Evolutionary conservation across 306 rosid genomes (phyloP), one percentile per base, ranked within the genome.

Genomic region (Senna tora): DNA sequence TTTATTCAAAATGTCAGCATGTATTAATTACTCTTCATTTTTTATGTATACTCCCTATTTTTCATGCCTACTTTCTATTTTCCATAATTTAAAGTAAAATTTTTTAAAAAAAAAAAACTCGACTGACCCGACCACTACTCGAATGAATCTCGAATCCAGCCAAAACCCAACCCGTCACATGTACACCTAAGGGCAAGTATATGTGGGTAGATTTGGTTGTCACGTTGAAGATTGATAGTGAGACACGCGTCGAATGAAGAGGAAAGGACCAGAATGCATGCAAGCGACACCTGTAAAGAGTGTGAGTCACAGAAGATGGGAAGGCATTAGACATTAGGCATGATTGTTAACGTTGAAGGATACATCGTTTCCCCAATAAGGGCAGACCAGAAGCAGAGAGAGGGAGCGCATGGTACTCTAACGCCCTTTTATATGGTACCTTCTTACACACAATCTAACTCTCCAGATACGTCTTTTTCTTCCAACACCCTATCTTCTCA

Each of bases 331-430:
- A n/a, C n/a, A n/a, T n/a, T n/a, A n/a, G n/a, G 75, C 70, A 72
- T 85, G 77, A 85, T 82, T 65, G 73, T 66, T 57, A 54, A 60
- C 70, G 57, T 62, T 75, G 74, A 80, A 52, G 54, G 45, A n/a
- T 7, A 17, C 13, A 60, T 25, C 60, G 19, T 52, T 56, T 69
- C 34, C 62, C 77, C 47, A 38, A 78, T 71, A 67, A 12, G 54
- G 34, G 13, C 75, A 62, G 38, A 62, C 83, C 61, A 59, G 65
- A 59, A 4, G 45, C 45, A 30, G 64, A 57, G 64, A 57, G 21
- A 17, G 42, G 12, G 2, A 5, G n/a, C 2, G 47, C 16, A 14
- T 45, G 16, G 38, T 33, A 33, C 38, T 3, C 6, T 33, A 33
- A 33, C 4, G 6, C 4, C 6, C 6, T 33, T 33, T 36, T 36